These are phyloP conservation scores for Colletotrichum sp. DNA, from an alignment of 2,329 filamentous ascomycete species.

Conservation along the genomic window DNA sequence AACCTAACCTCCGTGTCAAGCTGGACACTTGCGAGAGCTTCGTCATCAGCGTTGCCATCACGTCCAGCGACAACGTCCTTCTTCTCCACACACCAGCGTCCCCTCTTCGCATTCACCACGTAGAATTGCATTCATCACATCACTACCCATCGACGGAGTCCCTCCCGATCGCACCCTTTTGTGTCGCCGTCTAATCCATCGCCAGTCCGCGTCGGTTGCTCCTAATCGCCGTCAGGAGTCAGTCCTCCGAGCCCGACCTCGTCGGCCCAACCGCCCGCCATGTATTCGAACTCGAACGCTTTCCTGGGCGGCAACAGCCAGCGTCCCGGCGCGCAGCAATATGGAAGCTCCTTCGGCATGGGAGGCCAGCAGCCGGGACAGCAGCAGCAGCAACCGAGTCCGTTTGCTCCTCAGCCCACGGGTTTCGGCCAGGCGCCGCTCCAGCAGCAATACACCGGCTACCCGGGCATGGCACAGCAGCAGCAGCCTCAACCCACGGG, in stretches of 20 bases:
- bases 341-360: slow-evolving; percentile 55
- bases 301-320: slow-evolving; percentile 83
- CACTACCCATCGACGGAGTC: slow-evolving; percentile 2
- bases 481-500: slow-evolving; percentile 68
- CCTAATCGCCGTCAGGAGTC: slow-evolving; percentile 9
- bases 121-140: not conserved
- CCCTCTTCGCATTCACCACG: not conserved
- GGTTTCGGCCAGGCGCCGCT: slow-evolving; percentile 62
- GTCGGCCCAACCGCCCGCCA: slow-evolving; percentile 42
- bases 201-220: not conserved
- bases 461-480: slow-evolving; percentile 58
- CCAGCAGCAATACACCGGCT: slow-evolving; percentile 67
- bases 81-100: not conserved
- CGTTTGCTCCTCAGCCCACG: slow-evolving; percentile 65
- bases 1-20: slow-evolving; percentile 24
- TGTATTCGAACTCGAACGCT: slow-evolving; percentile 91
- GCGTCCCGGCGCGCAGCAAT: slow-evolving; percentile 71
- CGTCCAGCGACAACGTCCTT: not conserved
- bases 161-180: not conserved
- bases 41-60: slow-evolving; percentile 22
- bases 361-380: slow-evolving; percentile 49
- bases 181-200: not conserved
- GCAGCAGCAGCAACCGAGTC: slow-evolving; percentile 54
- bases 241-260: slow-evolving; percentile 6
- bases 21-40: slow-evolving; percentile 24